Evolutionary conservation across 2,329 filamentous ascomycete species (phyloP).

Genomic region (Mycogone perniciosa): DNA sequence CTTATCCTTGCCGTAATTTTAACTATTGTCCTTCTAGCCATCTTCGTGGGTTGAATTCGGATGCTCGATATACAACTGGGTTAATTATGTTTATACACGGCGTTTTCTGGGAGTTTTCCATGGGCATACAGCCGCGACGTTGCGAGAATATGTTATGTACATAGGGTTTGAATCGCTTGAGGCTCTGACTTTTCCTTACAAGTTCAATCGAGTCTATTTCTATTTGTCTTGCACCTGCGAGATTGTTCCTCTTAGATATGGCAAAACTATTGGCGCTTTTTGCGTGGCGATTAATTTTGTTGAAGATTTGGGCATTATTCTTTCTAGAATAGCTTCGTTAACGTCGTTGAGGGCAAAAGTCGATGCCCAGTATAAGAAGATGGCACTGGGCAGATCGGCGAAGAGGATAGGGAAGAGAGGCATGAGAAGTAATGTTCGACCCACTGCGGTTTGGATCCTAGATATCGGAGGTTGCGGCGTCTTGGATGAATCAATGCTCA

Average conservation of each 20-base stretch:
- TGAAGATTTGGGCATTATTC: slow-evolving; percentile 16
- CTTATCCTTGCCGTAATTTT: slow-evolving; percentile 84
- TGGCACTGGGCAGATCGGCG: slow-evolving; percentile 32
- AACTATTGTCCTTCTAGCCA: slow-evolving; percentile 82
- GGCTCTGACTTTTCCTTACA: not conserved
- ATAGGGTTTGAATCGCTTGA: slow-evolving; percentile 10
- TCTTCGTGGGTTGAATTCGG: slow-evolving; percentile 54
- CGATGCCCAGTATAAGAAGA: slow-evolving; percentile 36
- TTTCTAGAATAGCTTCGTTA: slow-evolving; percentile 26
- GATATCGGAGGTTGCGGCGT: slow-evolving; percentile 15
- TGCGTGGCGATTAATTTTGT: slow-evolving; percentile 14
- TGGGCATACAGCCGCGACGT: slow-evolving; percentile 8
- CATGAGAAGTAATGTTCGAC: slow-evolving; percentile 26
- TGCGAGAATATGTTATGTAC: slow-evolving; percentile 12
- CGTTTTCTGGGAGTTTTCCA: slow-evolving; percentile 11
- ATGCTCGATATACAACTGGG: slow-evolving; percentile 6
- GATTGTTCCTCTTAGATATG: slow-evolving; percentile 18
- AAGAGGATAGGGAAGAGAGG: slow-evolving; percentile 30
- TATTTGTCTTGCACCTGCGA: slow-evolving; percentile 13
- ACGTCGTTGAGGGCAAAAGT: slow-evolving; percentile 30
- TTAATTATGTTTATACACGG: slow-evolving; percentile 8
- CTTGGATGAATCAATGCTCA: slow-evolving; percentile 17
- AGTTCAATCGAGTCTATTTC: slow-evolving; percentile 11
- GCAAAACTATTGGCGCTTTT: slow-evolving; percentile 12
- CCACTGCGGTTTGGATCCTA: slow-evolving; percentile 22